Base-by-base conservation (phyloP, 1,284 basidiomycete genomes). In the Apiotrichum veenhuisii region DNA sequence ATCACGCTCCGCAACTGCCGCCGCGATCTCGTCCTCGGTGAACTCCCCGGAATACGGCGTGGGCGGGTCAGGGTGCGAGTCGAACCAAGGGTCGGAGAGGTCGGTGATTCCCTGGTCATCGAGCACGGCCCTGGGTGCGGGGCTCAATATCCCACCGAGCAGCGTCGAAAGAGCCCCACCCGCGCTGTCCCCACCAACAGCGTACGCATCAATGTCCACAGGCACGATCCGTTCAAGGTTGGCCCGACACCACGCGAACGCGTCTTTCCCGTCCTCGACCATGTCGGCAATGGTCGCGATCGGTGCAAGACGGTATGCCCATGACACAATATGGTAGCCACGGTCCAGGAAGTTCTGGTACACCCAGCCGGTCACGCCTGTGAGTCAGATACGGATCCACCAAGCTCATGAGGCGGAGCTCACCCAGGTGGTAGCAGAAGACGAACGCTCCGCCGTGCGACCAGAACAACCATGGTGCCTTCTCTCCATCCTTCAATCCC, bases 181-280 rank as follows among this genome's bases (percentile, higher is more conserved):
- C 1, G 71, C 68, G 1, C 55, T 60, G 49, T 73, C 71, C 1
- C 71, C 71, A 3, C 51, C 70, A 10, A 68, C 62, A 27, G 60
- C 57, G 42, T 60, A 68, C 23, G 42, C 23, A 9, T 62, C 52
- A 2, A 70, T 41, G 45, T 63, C 60, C 43, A 68, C 55, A 10
- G 30, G 25, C 9, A 53, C 18, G 1, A 52, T 23, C 17, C 22
- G 9, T 1, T 20, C n/a, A 10, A 63, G 55, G 46, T 57, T 34
- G 8, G 26, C 17, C 5, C 41, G 47, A 25, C 52, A 54, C 61
- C 61, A 63, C 5, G 20, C 45, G 20, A 48, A 48, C 2, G 61
- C 61, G 36, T 59, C 61, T 14, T 38, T 17, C 11, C 27, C 48
- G 50, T 63, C 61, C 17, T 34, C 33, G 20, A 63, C 27, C 30